Evolutionary conservation across 805 yeast genomes (phyloP), one percentile per base, ranked within the genome.

Genomic region (Metschnikowia amazonensis): DNA sequence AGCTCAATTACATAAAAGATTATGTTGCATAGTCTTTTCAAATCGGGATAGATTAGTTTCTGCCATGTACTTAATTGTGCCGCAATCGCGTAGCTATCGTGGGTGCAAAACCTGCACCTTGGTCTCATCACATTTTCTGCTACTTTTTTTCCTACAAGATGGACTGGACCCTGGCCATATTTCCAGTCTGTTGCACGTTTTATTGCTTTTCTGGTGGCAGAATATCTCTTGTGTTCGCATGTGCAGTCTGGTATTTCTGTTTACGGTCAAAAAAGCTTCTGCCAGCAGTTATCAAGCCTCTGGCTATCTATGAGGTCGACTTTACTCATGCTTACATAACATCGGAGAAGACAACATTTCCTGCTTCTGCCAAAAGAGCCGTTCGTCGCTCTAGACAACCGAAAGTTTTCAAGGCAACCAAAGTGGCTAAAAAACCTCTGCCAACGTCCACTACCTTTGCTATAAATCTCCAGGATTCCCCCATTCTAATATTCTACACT

Each of bases 401-500:
- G 8, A 74, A 72, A 50, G 56, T 74, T 18, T 62, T 76, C 61
- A 67, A 67, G 50, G 72, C 72, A 11, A 46, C 65, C 10, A 68
- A 65, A 44, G 65, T 65, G 4, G 46, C 54, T 9, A 44, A 59
- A 9, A 58, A 55, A 28, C 59, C 76, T 45, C 63, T 74, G 1
- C 64, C 74, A 23, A 71, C 81, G 0, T 59, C 63, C 17, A 60
- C 69, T 3, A 60, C 71, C 4, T 63, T 65, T 16, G 34, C 42
- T 16, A 23, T 39, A 16, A 64, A 71, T 18, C 61, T 80, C 33
- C 53, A 74, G 24, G 76, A 76, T 24, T 76, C 89, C 0, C 81
- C 82, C 44, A 69, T 84, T 31, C 73, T 77, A 47, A 77, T 89
- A 3, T 86, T 89, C 56, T 89, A 86, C 64, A 84, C 97, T 7